Evolutionary conservation across 2,329 filamentous ascomycete species (phyloP).

Genomic region (Colletotrichum tropicicola): DNA sequence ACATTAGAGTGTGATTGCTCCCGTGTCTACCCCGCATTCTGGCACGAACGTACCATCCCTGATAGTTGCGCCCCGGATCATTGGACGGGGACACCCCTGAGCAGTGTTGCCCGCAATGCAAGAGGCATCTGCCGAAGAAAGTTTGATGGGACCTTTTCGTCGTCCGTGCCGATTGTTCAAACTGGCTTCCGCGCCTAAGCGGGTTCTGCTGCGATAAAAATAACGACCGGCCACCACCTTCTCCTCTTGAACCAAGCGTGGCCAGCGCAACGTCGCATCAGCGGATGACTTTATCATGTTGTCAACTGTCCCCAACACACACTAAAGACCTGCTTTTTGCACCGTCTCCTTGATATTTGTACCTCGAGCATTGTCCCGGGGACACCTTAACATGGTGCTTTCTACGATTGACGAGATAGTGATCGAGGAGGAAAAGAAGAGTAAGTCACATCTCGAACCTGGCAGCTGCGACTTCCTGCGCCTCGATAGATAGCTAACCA

Average conservation of each 20-base stretch:
- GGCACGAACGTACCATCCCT: neutral
- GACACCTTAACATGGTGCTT: neutral
- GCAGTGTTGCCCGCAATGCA: neutral
- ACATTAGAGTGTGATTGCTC: neutral
- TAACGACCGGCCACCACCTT: neutral
- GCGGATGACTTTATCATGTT: neutral
- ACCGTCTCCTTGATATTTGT: neutral
- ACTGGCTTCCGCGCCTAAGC: neutral
- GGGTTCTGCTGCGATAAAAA: neutral
- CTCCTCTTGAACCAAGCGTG: neutral
- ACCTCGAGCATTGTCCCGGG: no score
- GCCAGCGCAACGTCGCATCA: neutral
- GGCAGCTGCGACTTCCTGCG: neutral
- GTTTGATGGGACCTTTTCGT: neutral
- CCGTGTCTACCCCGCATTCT: neutral
- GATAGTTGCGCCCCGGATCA: neutral
- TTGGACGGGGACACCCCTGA: neutral
- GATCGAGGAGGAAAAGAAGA: neutral
- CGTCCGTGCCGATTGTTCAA: neutral
- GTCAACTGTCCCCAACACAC: neutral
- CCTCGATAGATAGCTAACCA: neutral
- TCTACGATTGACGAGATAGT: neutral
- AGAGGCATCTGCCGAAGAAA: constrained; percentile 6
- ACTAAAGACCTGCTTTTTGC: neutral
- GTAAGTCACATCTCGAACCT: neutral